Evolutionary conservation across 495 filamentous ascomycete genomes (phyloP).

Genomic region (Hypoxylon crocopeplum): DNA sequence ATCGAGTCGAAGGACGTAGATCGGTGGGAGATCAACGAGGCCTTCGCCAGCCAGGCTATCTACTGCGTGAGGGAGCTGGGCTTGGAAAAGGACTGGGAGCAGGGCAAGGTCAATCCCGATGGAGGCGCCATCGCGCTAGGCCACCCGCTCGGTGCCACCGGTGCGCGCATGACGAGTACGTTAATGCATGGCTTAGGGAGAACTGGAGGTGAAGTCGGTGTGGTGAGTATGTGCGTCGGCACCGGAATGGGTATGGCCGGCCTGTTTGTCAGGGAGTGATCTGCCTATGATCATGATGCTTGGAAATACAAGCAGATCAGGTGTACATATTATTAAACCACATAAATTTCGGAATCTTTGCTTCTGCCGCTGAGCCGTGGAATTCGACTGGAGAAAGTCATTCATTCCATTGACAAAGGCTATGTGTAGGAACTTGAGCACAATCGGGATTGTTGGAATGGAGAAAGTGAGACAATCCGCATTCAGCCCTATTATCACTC

Average conservation of each 20-base stretch:
- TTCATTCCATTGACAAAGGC: conserved; percentile 6
- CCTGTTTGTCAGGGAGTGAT: conserved; percentile 82
- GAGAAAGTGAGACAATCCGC: background rate
- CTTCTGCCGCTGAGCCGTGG: background rate
- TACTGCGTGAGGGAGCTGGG: conserved; percentile 81
- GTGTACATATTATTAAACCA: background rate
- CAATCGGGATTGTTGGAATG: too few relatives aligned
- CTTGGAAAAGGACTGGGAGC: conserved; percentile 63
- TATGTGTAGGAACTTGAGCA: too few relatives aligned
- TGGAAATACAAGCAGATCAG: background rate
- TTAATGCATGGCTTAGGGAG: conserved; percentile 70
- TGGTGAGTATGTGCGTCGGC: conserved; percentile 88
- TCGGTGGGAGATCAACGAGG: conserved; percentile 97
- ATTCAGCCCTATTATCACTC: background rate
- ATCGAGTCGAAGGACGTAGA: conserved; percentile 72
- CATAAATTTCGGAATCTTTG: background rate
- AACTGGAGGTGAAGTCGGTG: conserved; percentile 67
- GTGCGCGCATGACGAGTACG: conserved; percentile 80
- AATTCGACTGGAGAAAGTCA: background rate
- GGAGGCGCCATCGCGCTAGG: conserved; percentile 93
- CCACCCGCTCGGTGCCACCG: conserved; percentile 92
- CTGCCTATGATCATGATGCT: background rate
- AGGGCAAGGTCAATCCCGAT: conserved; percentile 82
- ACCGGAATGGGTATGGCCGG: conserved; percentile 94
- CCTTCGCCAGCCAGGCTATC: conserved; percentile 87